Base-by-base conservation (phyloP, 2,329 filamentous ascomycete genomes). In the Chaetomiaceae sp. region DNA sequence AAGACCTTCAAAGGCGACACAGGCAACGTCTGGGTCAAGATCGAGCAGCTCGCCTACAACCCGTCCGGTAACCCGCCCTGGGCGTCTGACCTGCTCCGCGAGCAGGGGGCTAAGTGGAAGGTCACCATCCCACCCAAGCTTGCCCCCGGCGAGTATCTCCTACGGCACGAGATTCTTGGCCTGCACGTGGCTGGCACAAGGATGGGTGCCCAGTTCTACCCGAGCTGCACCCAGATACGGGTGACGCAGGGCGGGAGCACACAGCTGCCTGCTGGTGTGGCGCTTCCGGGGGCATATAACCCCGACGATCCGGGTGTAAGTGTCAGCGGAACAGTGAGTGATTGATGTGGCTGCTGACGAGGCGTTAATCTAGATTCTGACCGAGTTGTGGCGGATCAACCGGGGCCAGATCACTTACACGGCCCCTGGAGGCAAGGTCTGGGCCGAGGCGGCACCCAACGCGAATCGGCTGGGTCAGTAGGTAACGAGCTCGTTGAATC, bases 141-240 rank as follows among this genome's bases (percentile, higher is more conserved):
- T 3, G 59, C 63, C 11, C 49, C 63, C 1, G 67, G 68, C 19
- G 66, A 69, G 42, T 76, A 75, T 58, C 69, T 76, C 29, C 57
- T 76, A n/a, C 68, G 74, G 8, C 72, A 75, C 59, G 74, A 76
- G 61, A 71, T 75, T 40, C 68, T 76, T 51, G 73, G 72, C 2
- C 63, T 76, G 39, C 73, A 76, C 46, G 59, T 66, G 1, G 69
- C 68, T 1, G 59, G 64, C 12, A 64, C 64, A 39, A 33, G 58
- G 6, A 70, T 72, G 50, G 72, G 72, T 15, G 73, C 72, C 1
- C 72, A 76, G 62, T 68, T 69, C 49, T 76, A 76, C 57, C 72
- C 72, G 7, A 69, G 72, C 63, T 76, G 73, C 63, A 66, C 56
- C 4, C 58, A 60, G 43, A 57, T 60, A 23, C 37, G 52, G 7